These are phyloP conservation scores for Adansonia madagascariensis DNA, from an alignment of 441 rosid species.

Conservation along the genomic window DNA sequence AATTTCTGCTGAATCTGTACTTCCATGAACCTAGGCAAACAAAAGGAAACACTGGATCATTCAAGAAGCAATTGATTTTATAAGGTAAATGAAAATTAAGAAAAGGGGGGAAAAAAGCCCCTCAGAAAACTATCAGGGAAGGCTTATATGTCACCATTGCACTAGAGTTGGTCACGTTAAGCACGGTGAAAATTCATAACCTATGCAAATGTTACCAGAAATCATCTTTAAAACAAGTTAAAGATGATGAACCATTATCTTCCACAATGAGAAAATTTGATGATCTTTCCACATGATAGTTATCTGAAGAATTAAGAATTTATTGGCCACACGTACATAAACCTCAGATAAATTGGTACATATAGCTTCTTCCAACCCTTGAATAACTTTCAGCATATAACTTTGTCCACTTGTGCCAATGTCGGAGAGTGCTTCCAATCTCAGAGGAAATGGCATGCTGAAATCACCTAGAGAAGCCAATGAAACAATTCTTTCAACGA, in stretches of 20 bases:
- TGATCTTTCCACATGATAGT: conserved; percentile 22
- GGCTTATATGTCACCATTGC: neutral
- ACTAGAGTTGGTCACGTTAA: neutral
- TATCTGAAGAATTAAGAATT: conserved; percentile 18
- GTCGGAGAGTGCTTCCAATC: conserved; percentile 64
- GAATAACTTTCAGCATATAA: conserved; percentile 65
- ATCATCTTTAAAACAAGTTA: neutral
- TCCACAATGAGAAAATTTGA: conserved; percentile 26
- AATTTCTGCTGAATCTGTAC: conserved; percentile 49
- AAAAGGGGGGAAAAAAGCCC: neutral
- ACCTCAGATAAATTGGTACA: conserved; percentile 56
- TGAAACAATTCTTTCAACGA: conserved; percentile 61
- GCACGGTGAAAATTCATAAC: conserved; percentile 11
- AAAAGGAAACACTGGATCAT: conserved; percentile 22
- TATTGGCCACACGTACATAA: conserved; percentile 57
- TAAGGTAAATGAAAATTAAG: conserved; percentile 1
- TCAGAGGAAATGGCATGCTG: conserved; percentile 55
- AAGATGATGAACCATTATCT: conserved; percentile 22
- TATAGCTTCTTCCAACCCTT: conserved; percentile 63
- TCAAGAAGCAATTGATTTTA: conserved; percentile 19
- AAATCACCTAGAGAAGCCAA: conserved; percentile 47
- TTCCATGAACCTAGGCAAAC: conserved; percentile 60
- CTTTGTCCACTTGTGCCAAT: conserved; percentile 59
- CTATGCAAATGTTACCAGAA: conserved; percentile 13
- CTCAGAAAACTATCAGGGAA: neutral